Evolutionary conservation across 306 rosid genomes (phyloP).

Genomic region (Medicago arabica): DNA sequence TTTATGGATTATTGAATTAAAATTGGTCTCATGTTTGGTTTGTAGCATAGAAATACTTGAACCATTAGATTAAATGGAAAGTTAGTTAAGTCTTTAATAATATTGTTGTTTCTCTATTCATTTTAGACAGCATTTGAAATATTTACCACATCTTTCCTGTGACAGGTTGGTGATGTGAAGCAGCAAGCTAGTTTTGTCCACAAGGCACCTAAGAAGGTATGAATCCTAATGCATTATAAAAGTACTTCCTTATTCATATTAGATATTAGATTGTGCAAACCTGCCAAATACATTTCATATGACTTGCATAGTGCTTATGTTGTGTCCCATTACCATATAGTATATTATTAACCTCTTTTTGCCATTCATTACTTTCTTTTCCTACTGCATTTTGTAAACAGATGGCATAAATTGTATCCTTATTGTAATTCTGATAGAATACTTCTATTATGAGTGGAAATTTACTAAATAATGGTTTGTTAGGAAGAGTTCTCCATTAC

Average conservation of each 20-base stretch:
- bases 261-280: conserved; percentile 21
- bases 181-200: conserved; percentile 74
- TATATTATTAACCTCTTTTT: neutral
- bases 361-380: conserved; percentile 20
- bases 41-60: conserved; percentile 29
- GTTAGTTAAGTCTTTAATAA: conserved; percentile 1
- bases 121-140: conserved; percentile 11
- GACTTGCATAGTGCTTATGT: conserved; percentile 7
- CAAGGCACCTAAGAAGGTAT: conserved; percentile 83
- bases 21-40: conserved; percentile 35
- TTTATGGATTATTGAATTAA: conserved; percentile 27
- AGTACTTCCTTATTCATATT: conserved; percentile 18
- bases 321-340: conserved; percentile 11
- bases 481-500: conserved; percentile 9
- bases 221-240: conserved; percentile 16
- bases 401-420: conserved; percentile 3
- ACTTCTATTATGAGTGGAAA: neutral
- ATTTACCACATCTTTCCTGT: conserved; percentile 41
- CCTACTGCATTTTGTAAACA: conserved; percentile 23
- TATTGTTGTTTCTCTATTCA: conserved; percentile 20
- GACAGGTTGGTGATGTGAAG: conserved; percentile 70
- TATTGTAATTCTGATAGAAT: neutral
- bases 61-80: conserved; percentile 21
- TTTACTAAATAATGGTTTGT: neutral
- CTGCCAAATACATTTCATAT: conserved; percentile 16